Base-by-base conservation (phyloP, 1,139 yeast genomes). In the Hansenula lynferdii region DNA sequence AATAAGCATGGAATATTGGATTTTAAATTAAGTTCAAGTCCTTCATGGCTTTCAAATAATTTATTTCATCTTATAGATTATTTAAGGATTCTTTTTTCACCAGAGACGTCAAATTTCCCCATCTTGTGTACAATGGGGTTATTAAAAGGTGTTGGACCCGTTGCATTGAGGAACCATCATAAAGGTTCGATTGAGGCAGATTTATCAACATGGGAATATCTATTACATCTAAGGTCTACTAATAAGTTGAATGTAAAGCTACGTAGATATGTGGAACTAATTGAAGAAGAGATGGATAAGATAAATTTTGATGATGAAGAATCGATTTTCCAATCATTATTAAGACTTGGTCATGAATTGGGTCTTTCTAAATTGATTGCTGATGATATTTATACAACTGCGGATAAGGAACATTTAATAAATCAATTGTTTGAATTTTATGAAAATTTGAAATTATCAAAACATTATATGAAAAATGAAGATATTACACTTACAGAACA, bases 31-130 rank as follows among this genome's bases (percentile, higher is more conserved):
- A 65, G 73, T 1, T 64, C 72, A 22, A 62, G 70, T 2, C 75
- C 76, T 4, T 60, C 67, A 11, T 82, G 89, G 89, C 50, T 71
- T 10, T 63, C 67, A 6, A 68, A 77, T 15, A 64, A 68, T 23
- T 61, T 78, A 0, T 76, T 72, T 42, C 56, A 72, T 28, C 57
- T 80, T 11, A 50, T 80, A 17, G 77, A 78, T 42, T 58, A 79
- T 19, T 51, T 80, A 40, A 70, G 67, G 43, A 60, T 80, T 3
- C 32, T 66, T 18, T 43, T 48, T 12, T 50, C 57, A 34, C 69
- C 69, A 3, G 34, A 45, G 5, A 37, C 25, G 8, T 52, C 61
- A 7, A 60, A 61, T 40, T 60, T 64, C 30, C 47, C 67, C 3
- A 42, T 64, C n/a, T 36, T 65, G 12, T 60, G 63, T 22, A 51